Conservation (phyloP, 1,284 basidiomycete species). For the Agroathelia rolfsii region DNA sequence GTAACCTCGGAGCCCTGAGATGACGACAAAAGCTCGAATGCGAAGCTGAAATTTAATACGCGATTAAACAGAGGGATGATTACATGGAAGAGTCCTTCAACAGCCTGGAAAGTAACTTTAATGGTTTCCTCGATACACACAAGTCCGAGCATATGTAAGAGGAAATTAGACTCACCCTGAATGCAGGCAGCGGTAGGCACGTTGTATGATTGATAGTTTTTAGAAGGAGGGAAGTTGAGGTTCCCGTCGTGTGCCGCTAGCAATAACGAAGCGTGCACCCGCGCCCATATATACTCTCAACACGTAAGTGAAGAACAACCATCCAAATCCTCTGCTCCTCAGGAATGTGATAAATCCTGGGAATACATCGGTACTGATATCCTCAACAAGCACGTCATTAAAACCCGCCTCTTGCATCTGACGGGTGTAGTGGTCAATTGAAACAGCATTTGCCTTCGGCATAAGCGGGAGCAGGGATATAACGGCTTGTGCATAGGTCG, state of each 20-base stretch:
- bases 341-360: slow-evolving; percentile 47
- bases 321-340: slow-evolving; percentile 28
- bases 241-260: slow-evolving; percentile 36
- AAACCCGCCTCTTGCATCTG: slow-evolving; percentile 44
- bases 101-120: no score
- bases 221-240: no score
- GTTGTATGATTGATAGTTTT: no score
- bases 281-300: slow-evolving; percentile 29
- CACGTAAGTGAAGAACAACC: slow-evolving; percentile 33
- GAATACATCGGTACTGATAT: slow-evolving; percentile 54
- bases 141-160: no score
- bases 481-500: slow-evolving; percentile 15
- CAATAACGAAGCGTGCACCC: slow-evolving; percentile 49
- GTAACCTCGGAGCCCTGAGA: no score
- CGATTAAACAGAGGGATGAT: no score
- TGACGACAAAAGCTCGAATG: no score
- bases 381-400: slow-evolving; percentile 42
- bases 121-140: no score
- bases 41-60: no score
- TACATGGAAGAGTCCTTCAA: no score
- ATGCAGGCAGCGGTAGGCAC: no score
- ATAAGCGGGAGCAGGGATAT: slow-evolving; percentile 32
- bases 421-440: slow-evolving; percentile 33
- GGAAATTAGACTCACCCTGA: no score
- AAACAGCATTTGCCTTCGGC: slow-evolving; percentile 43